Evolutionary conservation across 139 green algal species (phyloP).

Genomic region (Micractinium sp.): DNA sequence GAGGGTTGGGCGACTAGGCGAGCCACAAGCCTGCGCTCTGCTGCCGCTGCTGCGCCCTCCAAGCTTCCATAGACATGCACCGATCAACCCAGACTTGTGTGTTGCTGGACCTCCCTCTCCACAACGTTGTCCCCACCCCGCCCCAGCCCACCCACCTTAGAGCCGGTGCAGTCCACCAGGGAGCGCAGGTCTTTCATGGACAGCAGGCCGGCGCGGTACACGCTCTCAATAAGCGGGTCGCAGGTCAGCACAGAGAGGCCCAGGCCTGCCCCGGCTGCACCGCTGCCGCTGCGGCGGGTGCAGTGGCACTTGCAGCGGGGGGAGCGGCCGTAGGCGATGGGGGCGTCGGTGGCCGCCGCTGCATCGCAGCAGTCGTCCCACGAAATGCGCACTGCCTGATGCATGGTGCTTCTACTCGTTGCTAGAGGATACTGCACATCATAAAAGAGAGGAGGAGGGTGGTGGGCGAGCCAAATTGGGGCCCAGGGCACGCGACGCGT

Average conservation of each 20-base stretch:
- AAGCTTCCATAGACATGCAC: too few relatives aligned
- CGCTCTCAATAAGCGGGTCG: slow-evolving; percentile 6
- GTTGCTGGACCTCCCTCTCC: too few relatives aligned
- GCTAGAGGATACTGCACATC: background rate
- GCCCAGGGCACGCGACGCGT: too few relatives aligned
- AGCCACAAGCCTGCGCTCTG: too few relatives aligned
- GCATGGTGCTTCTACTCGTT: background rate
- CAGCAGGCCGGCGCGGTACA: slow-evolving; percentile 18
- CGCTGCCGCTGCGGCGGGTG: background rate
- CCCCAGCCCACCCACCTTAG: background rate
- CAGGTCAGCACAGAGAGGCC: slow-evolving; percentile 13
- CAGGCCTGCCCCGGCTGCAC: background rate
- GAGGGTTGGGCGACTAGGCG: background rate
- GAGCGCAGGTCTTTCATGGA: slow-evolving; percentile 18
- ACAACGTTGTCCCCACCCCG: background rate
- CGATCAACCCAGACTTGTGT: too few relatives aligned
- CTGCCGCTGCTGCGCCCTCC: background rate
- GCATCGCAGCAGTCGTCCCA: background rate
- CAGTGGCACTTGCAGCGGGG: background rate
- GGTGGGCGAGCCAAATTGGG: too few relatives aligned
- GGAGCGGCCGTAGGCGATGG: background rate
- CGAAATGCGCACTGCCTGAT: background rate
- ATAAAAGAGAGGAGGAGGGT: background rate
- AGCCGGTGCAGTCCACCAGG: background rate
- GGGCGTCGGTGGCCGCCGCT: too few relatives aligned